These are phyloP conservation scores for Colletotrichum chrysophilum DNA, from an alignment of 2,329 filamentous ascomycete genomes.

Conservation along the genomic window DNA sequence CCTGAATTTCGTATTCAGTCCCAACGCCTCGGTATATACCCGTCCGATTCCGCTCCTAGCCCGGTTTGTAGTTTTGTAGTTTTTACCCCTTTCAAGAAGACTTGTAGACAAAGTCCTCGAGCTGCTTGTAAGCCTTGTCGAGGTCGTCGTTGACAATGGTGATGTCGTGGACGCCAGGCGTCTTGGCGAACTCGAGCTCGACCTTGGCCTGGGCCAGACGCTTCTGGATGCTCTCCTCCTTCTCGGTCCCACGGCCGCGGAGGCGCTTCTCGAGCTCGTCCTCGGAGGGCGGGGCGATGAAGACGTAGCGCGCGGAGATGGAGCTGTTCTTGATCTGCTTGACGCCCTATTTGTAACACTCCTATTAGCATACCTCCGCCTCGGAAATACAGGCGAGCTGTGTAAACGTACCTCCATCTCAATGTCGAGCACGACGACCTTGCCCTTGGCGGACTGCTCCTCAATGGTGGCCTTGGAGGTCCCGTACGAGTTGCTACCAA, in stretches of 20 bases:
- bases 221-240: slow-evolving; percentile 72
- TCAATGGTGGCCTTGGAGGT: slow-evolving; percentile 82
- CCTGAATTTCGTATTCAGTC: not conserved
- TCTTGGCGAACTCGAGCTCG: slow-evolving; percentile 76
- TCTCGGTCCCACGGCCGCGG: slow-evolving; percentile 78
- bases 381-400: too few relatives aligned
- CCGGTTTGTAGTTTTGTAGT: not conserved
- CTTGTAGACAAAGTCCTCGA: slow-evolving; percentile 55
- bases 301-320: slow-evolving; percentile 80
- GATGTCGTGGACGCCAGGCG: slow-evolving; percentile 57
- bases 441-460: slow-evolving; percentile 72
- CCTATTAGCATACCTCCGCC: not conserved
- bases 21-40: not conserved
- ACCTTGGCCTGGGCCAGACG: slow-evolving; percentile 73
- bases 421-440: slow-evolving; percentile 87
- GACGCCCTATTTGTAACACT: slow-evolving; percentile 60
- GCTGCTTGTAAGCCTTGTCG: slow-evolving; percentile 55
- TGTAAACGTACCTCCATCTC: slow-evolving; percentile 80
- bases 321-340: slow-evolving; percentile 86
- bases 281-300: slow-evolving; percentile 80
- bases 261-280: slow-evolving; percentile 77
- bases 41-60: not conserved
- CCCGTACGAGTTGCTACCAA: slow-evolving; percentile 86
- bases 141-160: slow-evolving; percentile 48
- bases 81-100: not conserved